Base-by-base conservation (phyloP, 768 basidiomycete genomes). In the Thelephora aurantiotincta region DNA sequence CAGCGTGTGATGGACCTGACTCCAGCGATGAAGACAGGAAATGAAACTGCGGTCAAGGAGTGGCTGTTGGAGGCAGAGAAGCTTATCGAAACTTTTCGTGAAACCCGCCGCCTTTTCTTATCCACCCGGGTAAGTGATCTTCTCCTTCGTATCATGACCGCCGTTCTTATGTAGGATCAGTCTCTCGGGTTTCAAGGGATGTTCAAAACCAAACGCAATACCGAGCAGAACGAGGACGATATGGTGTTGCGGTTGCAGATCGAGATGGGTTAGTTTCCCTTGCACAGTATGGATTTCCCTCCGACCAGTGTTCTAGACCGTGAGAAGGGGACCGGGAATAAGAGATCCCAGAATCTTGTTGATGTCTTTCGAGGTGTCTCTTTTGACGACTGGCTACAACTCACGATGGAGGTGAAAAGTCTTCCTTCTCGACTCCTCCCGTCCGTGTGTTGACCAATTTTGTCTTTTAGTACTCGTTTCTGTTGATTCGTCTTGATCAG, bases 61-160 rank as follows among this genome's bases (percentile, higher is more conserved):
- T 97, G 92, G 85, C 65, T 94, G 53, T 58, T 81, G 23, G 80
- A 89, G 55, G 89, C 90, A 0, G 87, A 89, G 58, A 82, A 77
- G 54, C 68, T 99, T 42, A 74, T 96, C 3, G 92, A 96, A 51
- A 80, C 77, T 60, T 97, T 92, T 65, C 69, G 94, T 46, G 82
- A 91, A 65, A 92, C 92, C 0, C 73, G 81, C 51, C 76, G 80
- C 51, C 59, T 97, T 52, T 99, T 94, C 58, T 70, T 82, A 55
- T 78, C 82, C 2, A 80, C 80, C 23, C 66, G 81, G 55, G 91
- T 91, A 50, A 55, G 78, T 63, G 18, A 7, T 13, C 41, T 19
- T 41, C n/a, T 26, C 37, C 9, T n/a, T 18, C 7, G 19, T 44
- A 38, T 22, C 6, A 30, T 11, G 20, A 14, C 36, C 4, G 7